A percentile compares a stretch with the other conserved stretches of the same genome.
Evolutionary conservation across 1,284 basidiomycete genomes (phyloP).

Genomic region (Austroboletus novae-zelandiae): DNA sequence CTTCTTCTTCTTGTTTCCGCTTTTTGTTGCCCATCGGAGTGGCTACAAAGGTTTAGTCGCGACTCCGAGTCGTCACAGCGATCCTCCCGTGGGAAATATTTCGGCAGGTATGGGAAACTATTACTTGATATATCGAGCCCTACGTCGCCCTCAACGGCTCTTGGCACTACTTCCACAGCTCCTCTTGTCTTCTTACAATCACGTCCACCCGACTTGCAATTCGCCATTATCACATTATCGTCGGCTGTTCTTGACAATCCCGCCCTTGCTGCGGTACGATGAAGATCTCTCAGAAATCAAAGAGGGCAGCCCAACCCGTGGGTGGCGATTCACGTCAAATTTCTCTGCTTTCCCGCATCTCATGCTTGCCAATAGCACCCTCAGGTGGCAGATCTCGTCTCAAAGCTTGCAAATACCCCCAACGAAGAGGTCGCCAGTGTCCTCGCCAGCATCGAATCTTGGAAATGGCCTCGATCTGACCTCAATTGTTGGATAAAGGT

Average conservation of each 20-base stretch:
- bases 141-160: conserved; percentile 26
- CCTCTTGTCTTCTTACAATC: conserved; percentile 18
- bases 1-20: conserved; percentile 35
- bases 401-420: conserved; percentile 59
- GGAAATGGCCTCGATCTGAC: conserved; percentile 97
- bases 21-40: conserved; percentile 17
- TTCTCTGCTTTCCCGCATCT: conserved; percentile 24
- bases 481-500: conserved; percentile 95
- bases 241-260: conserved; percentile 30
- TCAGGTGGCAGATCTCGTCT: conserved; percentile 73
- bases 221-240: conserved; percentile 7
- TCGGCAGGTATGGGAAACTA: conserved; percentile 14
- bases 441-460: conserved; percentile 67
- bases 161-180: neutral
- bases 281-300: conserved; percentile 79
- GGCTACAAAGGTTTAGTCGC: neutral
- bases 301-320: conserved; percentile 71
- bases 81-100: conserved; percentile 12
- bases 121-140: conserved; percentile 35
- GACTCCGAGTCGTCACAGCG: neutral
- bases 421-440: conserved; percentile 65
- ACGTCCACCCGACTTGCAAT: conserved; percentile 11
- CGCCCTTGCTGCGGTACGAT: conserved; percentile 58
- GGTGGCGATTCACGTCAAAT: conserved; percentile 5
- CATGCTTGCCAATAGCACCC: conserved; percentile 53